phyloP scores from a whole-genome alignment of 2,329 filamentous ascomycete species.

The Monilinia polystroma region DNA sequence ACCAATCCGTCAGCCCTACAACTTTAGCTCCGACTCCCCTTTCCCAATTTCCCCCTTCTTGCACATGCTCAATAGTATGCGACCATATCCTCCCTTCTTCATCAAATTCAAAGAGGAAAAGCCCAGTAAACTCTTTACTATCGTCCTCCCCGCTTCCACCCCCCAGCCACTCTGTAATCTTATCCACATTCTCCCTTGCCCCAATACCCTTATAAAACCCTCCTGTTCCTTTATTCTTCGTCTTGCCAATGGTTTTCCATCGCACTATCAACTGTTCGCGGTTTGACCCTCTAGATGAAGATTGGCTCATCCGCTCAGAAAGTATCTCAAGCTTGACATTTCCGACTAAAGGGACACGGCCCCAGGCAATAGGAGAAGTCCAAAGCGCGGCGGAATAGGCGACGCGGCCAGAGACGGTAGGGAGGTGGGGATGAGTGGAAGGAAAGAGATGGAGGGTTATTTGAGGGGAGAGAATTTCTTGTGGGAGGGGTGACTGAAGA shows the following conservation, averaged over 20 bases:
- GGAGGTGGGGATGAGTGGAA: conserved; percentile 81
- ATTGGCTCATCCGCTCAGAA: conserved; percentile 73
- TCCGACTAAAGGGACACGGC: conserved; percentile 83
- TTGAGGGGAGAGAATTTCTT: conserved; percentile 73
- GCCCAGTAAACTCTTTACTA: conserved; percentile 77
- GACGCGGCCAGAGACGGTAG: conserved; percentile 85
- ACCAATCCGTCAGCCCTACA: conserved; percentile 90
- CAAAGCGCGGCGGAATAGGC: conserved; percentile 91
- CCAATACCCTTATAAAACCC: conserved; percentile 47
- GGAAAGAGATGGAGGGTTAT: conserved; percentile 71
- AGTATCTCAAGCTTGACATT: conserved; percentile 86
- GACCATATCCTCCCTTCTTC: conserved; percentile 76
- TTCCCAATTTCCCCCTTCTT: conserved; percentile 81
- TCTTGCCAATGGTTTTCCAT: conserved; percentile 71
- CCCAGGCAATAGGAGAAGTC: conserved; percentile 96
- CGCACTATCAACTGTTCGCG: conserved; percentile 85
- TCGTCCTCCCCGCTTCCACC: conserved; percentile 53
- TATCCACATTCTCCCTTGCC: conserved; percentile 50
- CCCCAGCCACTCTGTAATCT: conserved; percentile 50
- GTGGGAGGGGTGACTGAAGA: conserved; percentile 65
- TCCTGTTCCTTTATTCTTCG: conserved; percentile 44
- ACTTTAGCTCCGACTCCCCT: conserved; percentile 76
- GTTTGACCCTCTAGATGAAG: conserved; percentile 33
- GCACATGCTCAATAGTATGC: conserved; percentile 92
- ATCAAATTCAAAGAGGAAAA: conserved; percentile 97